Evolutionary conservation across 306 rosid genomes (phyloP), one percentile per base, ranked within the genome.

Genomic region (Aeschynomene evenia): DNA sequence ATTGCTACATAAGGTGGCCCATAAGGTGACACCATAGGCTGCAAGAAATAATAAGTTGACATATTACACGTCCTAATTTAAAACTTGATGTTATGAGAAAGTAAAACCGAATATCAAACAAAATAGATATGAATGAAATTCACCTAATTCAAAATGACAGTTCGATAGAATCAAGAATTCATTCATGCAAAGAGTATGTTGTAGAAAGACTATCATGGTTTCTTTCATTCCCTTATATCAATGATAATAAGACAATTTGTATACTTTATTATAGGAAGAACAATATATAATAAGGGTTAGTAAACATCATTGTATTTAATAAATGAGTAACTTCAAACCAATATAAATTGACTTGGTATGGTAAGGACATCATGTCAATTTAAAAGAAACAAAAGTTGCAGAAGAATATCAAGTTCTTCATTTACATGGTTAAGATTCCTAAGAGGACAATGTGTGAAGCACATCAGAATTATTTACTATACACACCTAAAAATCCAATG

Each of bases 231-330:
- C 31, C 54, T 50, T 20, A 48, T 37, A 69, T 20, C 37, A 65
- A 34, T 5, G 13, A 59, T 49, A n/a, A 43, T 19, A 71, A 24
- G 19, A 61, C 45, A 19, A 49, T 2, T 63, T 48, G 49, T 15
- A 5, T 28, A 54, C 49, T 61, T 62, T 15, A 31, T 66, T 62
- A 28, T 20, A 66, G 13, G 64, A 40, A 43, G 16, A n/a, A 52
- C 51, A 66, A 29, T 16, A 33, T 14, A 24, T 49, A 28, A 74
- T 26, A 21, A 33, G 66, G 63, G 8, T n/a, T 73, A 70, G 71
- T 58, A 69, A 58, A 65, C 54, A 49, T 37, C 50, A 60, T 16
- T 9, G 26, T 49, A 55, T 39, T 70, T 19, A 39, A 45, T 45
- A 14, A 45, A 45, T 20, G 43, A 66, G 9, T 43, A 29, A 46